These are phyloP conservation scores for Eruca vesicaria DNA, from an alignment of 441 rosid genomes.

Conservation along the genomic window DNA sequence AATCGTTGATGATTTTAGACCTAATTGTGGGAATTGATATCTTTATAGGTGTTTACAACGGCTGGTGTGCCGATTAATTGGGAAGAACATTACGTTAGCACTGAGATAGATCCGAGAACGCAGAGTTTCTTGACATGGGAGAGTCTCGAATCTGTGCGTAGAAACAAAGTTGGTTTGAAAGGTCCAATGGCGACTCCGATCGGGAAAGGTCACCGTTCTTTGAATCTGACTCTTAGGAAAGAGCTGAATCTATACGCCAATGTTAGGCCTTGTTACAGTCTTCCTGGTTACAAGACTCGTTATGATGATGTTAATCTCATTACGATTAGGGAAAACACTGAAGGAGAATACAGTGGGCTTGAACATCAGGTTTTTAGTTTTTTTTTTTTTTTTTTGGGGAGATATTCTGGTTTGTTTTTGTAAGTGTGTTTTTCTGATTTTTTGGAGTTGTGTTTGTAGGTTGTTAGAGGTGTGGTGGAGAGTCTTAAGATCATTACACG, in stretches of 20 bases:
- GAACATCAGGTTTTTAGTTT: slow-evolving; percentile 92
- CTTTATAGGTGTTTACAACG: slow-evolving; percentile 40
- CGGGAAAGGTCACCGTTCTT: slow-evolving; percentile 95
- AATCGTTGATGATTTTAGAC: background rate
- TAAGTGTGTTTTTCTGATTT: background rate
- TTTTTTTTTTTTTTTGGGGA: slow-evolving; percentile 37
- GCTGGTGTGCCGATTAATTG: slow-evolving; percentile 90
- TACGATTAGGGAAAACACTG: slow-evolving; percentile 94
- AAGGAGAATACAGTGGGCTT: slow-evolving; percentile 98
- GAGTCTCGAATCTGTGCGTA: slow-evolving; percentile 87
- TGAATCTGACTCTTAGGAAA: slow-evolving; percentile 90
- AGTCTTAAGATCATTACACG: slow-evolving; percentile 95
- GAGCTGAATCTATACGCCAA: slow-evolving; percentile 92
- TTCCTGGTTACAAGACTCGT: slow-evolving; percentile 91
- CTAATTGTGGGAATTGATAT: too few species aligned
- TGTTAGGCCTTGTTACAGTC: slow-evolving; percentile 95
- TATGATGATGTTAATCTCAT: slow-evolving; percentile 85
- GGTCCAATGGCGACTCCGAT: slow-evolving; percentile 99
- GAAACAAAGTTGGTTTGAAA: slow-evolving; percentile 80
- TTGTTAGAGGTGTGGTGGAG: slow-evolving; percentile 97
- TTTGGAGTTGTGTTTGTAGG: slow-evolving; percentile 37
- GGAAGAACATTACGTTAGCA: slow-evolving; percentile 88
- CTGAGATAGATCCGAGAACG: slow-evolving; percentile 83
- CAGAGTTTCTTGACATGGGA: slow-evolving; percentile 95
- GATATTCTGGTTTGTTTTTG: background rate